Evolutionary conservation across 2,329 filamentous ascomycete species (phyloP).

Genomic region (Penicillium thymicola): DNA sequence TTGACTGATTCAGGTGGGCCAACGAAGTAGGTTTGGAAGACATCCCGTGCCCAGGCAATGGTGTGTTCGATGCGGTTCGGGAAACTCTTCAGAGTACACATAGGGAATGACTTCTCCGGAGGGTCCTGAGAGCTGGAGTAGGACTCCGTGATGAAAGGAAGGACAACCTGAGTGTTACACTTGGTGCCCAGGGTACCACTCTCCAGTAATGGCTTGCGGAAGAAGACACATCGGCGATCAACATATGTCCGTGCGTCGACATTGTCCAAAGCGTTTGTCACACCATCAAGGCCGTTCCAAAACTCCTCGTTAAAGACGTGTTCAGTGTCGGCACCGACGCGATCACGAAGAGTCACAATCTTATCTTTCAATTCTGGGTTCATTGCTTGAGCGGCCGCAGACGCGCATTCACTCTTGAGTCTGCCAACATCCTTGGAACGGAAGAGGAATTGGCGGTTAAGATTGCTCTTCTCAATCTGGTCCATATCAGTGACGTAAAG

Average conservation of each 20-base stretch:
- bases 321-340: slow-evolving; percentile 88
- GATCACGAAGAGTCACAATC: slow-evolving; percentile 80
- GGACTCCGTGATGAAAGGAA: slow-evolving; percentile 88
- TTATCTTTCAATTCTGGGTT: slow-evolving; percentile 88
- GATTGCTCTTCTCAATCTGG: slow-evolving; percentile 96
- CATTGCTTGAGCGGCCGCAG: slow-evolving; percentile 87
- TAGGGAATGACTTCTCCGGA: slow-evolving; percentile 96
- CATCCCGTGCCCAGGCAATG: slow-evolving; percentile 94
- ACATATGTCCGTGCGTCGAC: slow-evolving; percentile 96
- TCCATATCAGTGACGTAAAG: slow-evolving; percentile 97
- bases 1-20: slow-evolving; percentile 93
- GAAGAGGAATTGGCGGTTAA: slow-evolving; percentile 97
- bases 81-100: slow-evolving; percentile 97
- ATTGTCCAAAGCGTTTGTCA: slow-evolving; percentile 97
- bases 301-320: slow-evolving; percentile 91
- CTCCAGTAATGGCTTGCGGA: slow-evolving; percentile 93
- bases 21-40: slow-evolving; percentile 92
- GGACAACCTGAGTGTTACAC: slow-evolving; percentile 94
- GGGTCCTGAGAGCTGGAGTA: slow-evolving; percentile 97
- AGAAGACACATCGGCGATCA: slow-evolving; percentile 94
- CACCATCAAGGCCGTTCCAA: slow-evolving; percentile 81
- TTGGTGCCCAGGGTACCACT: slow-evolving; percentile 98
- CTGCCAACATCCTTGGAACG: slow-evolving; percentile 87
- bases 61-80: slow-evolving; percentile 98
- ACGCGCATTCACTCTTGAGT: slow-evolving; percentile 94